phyloP scores from a whole-genome alignment of 495 filamentous ascomycete species.

The Evernia prunastri region DNA sequence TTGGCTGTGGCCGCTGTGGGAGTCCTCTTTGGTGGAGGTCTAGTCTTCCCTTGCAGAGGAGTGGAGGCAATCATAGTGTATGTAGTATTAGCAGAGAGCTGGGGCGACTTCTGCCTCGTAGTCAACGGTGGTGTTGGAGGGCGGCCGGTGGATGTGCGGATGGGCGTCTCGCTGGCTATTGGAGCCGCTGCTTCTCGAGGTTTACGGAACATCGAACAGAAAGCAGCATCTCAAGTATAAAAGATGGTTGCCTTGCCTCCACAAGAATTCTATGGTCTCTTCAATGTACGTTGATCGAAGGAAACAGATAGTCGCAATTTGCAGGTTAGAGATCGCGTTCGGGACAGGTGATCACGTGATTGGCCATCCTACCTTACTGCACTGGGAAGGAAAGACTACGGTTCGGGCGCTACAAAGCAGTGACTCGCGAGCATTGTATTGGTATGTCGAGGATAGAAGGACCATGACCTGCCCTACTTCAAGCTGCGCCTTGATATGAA shows the following conservation, averaged over 20 bases:
- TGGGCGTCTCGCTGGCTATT: conserved; percentile 4
- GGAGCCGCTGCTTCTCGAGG: conserved; percentile 22
- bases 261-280: not conserved
- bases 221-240: not conserved
- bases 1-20: conserved; percentile 24
- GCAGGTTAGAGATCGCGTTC: conserved; percentile 14
- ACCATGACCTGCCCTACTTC: not conserved
- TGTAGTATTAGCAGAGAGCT: conserved; percentile 32
- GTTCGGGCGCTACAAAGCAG: not conserved
- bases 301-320: not conserved
- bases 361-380: not conserved
- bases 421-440: too few species aligned
- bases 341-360: conserved; percentile 13
- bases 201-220: conserved; percentile 24
- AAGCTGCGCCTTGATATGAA: not conserved
- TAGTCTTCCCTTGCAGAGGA: conserved; percentile 74
- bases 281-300: not conserved
- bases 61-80: conserved; percentile 72
- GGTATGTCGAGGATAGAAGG: not conserved
- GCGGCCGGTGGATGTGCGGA: conserved; percentile 24
- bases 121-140: conserved; percentile 29
- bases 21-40: conserved; percentile 28
- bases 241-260: not conserved
- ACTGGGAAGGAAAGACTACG: not conserved
- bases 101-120: conserved; percentile 27